These are phyloP conservation scores for Gillenia trifoliata DNA, from an alignment of 306 rosid genomes.

Conservation along the genomic window DNA sequence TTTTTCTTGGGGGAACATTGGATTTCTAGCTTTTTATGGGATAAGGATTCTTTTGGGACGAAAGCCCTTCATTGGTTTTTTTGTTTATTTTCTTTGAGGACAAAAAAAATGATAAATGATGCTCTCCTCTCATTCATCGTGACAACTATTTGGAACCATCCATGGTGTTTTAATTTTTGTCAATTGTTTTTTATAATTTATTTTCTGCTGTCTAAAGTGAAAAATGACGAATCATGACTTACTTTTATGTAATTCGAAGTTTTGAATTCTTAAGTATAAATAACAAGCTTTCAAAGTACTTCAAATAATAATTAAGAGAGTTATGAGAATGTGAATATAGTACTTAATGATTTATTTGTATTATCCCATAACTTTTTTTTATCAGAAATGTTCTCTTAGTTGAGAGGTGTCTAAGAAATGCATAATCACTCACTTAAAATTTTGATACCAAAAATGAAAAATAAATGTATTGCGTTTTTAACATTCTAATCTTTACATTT, in stretches of 20 bases:
- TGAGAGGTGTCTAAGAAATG: no score
- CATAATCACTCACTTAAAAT: no score
- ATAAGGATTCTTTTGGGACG: constrained; percentile 40
- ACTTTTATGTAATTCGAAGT: background rate
- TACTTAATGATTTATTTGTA: no score
- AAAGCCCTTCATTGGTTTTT: no score
- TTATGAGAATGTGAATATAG: background rate
- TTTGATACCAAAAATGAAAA: no score
- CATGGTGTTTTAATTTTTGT: background rate
- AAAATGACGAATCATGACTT: background rate
- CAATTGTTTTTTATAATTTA: background rate
- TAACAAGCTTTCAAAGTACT: background rate
- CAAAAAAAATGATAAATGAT: constrained; percentile 15
- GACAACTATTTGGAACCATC: constrained; percentile 27
- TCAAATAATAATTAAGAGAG: background rate
- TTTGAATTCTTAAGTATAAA: background rate
- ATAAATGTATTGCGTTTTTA: no score
- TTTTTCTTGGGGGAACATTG: background rate
- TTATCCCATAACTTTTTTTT: no score
- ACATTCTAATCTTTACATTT: no score
- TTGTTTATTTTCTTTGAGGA: constrained; percentile 9
- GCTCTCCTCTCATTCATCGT: constrained; percentile 10
- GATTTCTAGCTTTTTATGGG: constrained; percentile 7
- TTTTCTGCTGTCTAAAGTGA: background rate
- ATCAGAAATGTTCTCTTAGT: no score